Evolutionary conservation across 495 filamentous ascomycete species (phyloP).

Genomic region (Pyrenula aspistea): DNA sequence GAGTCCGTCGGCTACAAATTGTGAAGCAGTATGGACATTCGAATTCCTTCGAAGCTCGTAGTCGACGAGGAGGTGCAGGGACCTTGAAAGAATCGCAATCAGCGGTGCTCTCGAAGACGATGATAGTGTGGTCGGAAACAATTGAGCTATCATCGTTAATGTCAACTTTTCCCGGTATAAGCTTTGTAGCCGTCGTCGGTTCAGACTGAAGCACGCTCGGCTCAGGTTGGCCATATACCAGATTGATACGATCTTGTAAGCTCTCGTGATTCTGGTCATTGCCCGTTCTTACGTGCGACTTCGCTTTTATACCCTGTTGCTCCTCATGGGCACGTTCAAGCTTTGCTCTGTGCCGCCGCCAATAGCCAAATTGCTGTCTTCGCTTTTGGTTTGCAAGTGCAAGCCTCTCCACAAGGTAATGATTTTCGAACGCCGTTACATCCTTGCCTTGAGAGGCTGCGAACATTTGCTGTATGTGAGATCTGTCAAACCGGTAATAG

Average conservation of each 20-base stretch:
- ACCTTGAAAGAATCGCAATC: neutral
- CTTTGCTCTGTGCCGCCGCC: neutral
- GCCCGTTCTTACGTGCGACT: neutral
- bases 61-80: neutral
- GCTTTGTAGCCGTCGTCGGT: neutral
- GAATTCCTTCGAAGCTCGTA: neutral
- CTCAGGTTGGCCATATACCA: neutral
- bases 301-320: neutral
- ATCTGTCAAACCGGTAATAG: neutral
- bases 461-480: neutral
- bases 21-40: constrained; percentile 2
- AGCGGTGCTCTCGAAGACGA: neutral
- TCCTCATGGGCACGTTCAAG: neutral
- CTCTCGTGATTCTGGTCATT: neutral
- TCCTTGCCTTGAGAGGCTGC: neutral
- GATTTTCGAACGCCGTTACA: neutral
- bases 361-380: neutral
- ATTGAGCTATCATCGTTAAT: neutral
- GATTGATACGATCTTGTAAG: neutral
- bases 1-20: neutral
- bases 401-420: neutral
- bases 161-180: neutral
- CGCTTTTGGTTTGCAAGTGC: neutral
- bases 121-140: neutral
- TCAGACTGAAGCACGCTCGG: neutral